A percentile compares a stretch with the other conserved stretches of the same genome.
Conservation (phyloP, 1,284 basidiomycete species). For the Ustilago trichophora region DNA sequence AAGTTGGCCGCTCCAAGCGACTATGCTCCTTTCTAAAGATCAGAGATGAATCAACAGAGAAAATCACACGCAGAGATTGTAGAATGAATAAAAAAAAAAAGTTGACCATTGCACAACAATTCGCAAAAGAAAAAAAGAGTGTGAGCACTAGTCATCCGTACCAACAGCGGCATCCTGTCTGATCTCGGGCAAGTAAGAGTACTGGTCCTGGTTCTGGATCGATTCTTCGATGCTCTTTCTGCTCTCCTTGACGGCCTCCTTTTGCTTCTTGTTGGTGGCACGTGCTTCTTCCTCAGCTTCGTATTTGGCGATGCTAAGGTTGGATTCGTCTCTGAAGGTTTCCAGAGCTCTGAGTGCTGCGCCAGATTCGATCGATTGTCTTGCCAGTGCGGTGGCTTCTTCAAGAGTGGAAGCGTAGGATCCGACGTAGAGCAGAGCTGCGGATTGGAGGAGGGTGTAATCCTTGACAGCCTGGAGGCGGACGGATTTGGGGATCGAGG, state of each 20-base stretch:
- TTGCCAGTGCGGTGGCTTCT: conserved; percentile 24
- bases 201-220: conserved; percentile 44
- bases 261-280: conserved; percentile 8
- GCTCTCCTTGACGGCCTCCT: conserved; percentile 19
- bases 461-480: conserved; percentile 55
- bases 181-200: conserved; percentile 48
- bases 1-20: conserved; percentile 15
- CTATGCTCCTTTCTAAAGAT: conserved; percentile 36
- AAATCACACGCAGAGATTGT: too few relatives aligned
- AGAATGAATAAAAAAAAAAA: too few relatives aligned
- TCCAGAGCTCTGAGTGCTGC: conserved; percentile 44
- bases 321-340: conserved; percentile 37
- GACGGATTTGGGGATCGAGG: conserved; percentile 48
- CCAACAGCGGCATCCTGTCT: conserved; percentile 47
- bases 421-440: conserved; percentile 62
- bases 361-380: conserved; percentile 37
- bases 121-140: background rate
- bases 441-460: conserved; percentile 62
- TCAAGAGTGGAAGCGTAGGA: conserved; percentile 31
- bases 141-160: conserved; percentile 29
- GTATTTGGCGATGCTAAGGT: conserved; percentile 19
- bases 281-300: conserved; percentile 15
- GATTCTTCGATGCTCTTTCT: conserved; percentile 34
- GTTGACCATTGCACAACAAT: too few relatives aligned
- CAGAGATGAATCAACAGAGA: too few relatives aligned